Conservation (phyloP, 805 yeast genomes). For the Candida quercuum region DNA sequence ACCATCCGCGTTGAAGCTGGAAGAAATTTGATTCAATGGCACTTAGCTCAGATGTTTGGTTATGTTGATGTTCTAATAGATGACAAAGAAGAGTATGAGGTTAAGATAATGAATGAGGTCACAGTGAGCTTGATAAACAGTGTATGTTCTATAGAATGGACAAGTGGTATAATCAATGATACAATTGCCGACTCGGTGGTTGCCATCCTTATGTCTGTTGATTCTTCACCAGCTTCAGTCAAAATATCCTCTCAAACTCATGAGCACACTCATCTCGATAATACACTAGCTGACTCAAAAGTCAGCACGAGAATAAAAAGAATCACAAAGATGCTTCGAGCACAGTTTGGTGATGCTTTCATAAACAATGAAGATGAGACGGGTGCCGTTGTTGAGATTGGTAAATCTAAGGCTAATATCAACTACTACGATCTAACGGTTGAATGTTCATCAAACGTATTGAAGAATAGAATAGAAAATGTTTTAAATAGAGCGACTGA, state of each 20-base stretch:
- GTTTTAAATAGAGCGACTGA: conserved; percentile 73
- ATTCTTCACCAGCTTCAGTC: conserved; percentile 92
- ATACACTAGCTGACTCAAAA: conserved; percentile 29
- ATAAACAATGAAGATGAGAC: conserved; percentile 31
- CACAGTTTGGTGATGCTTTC: conserved; percentile 86
- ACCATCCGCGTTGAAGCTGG: conserved; percentile 74
- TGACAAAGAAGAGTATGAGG: conserved; percentile 42
- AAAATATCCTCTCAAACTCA: conserved; percentile 68
- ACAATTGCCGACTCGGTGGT: conserved; percentile 91
- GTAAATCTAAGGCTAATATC: conserved; percentile 67
- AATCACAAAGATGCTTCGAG: conserved; percentile 57
- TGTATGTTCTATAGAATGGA: conserved; percentile 78
- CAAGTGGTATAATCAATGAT: conserved; percentile 82
- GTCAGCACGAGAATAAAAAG: conserved; percentile 40
- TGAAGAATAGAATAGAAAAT: conserved; percentile 78
- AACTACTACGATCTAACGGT: conserved; percentile 63
- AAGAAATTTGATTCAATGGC: conserved; percentile 79
- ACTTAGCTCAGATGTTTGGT: conserved; percentile 94
- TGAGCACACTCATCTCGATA: conserved; percentile 26
- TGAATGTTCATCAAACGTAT: conserved; percentile 64
- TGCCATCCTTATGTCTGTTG: conserved; percentile 87
- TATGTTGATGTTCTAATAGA: conserved; percentile 59
- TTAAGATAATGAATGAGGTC: conserved; percentile 62
- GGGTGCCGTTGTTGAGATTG: conserved; percentile 64
- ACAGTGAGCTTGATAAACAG: conserved; percentile 42